phyloP scores from a whole-genome alignment of 306 rosid species.

The Cajanus cajan region DNA sequence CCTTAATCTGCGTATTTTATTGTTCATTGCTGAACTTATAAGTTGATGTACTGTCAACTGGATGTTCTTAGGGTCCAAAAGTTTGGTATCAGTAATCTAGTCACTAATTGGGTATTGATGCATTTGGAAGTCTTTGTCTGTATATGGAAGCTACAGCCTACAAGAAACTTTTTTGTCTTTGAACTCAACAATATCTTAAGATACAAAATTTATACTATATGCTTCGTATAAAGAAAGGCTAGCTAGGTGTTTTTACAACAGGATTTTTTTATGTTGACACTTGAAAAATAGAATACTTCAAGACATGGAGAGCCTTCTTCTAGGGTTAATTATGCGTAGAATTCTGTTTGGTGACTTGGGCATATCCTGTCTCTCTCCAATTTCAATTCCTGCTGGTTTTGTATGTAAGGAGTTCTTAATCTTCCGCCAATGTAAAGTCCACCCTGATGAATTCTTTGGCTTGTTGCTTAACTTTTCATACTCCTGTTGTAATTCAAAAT shows the following conservation, averaged over 20 bases:
- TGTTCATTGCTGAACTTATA: neutral
- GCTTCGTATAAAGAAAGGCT: conserved; percentile 28
- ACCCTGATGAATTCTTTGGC: conserved; percentile 50
- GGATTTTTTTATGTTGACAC: neutral
- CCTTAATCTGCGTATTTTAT: conserved; percentile 13
- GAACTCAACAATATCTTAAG: conserved; percentile 6
- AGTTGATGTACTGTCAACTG: neutral
- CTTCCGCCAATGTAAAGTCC: conserved; percentile 76
- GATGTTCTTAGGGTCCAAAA: neutral
- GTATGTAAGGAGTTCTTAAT: conserved; percentile 65
- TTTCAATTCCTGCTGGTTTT: conserved; percentile 56
- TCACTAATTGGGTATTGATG: neutral
- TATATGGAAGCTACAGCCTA: neutral
- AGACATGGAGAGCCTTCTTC: conserved; percentile 55
- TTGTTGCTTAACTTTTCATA: conserved; percentile 55
- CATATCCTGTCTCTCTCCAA: conserved; percentile 33
- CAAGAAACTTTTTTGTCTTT: conserved; percentile 1
- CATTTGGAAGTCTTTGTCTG: conserved; percentile 1
- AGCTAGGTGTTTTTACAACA: conserved; percentile 14
- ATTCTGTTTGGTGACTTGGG: conserved; percentile 36
- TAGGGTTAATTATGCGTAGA: conserved; percentile 35
- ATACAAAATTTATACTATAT: conserved; percentile 2
- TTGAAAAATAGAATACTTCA: conserved; percentile 30
- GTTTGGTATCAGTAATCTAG: neutral
- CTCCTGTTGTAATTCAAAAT: conserved; percentile 71